A percentile compares a stretch with the other conserved stretches of the same genome.
Conservation (phyloP, 768 basidiomycete genomes). For the Auriculariales sp. region DNA sequence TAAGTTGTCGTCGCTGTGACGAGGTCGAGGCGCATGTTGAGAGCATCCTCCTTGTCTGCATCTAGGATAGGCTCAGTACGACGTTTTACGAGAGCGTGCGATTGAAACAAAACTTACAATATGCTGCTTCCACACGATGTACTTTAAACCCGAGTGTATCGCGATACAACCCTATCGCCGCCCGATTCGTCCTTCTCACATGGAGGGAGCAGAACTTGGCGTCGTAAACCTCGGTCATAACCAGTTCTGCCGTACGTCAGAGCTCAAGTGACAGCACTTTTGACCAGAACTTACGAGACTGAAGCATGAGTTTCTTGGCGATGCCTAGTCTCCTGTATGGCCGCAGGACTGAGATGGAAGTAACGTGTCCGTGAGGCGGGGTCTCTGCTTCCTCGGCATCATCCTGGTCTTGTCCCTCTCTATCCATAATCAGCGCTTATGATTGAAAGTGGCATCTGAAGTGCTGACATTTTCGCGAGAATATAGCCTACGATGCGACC, state of each 20-base stretch:
- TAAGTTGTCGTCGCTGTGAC: background rate
- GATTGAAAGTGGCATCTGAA: too few relatives aligned
- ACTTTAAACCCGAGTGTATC: conserved; percentile 34
- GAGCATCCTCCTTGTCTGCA: conserved; percentile 90
- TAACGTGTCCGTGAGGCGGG: conserved; percentile 76
- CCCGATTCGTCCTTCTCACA: conserved; percentile 32
- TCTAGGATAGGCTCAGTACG: conserved; percentile 28
- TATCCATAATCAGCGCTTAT: too few relatives aligned
- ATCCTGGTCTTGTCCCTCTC: background rate
- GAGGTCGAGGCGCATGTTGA: conserved; percentile 61
- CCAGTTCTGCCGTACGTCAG: conserved; percentile 19
- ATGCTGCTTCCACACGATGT: conserved; percentile 27
- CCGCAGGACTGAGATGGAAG: conserved; percentile 87
- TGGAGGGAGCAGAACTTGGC: conserved; percentile 28
- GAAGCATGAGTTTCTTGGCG: conserved; percentile 87
- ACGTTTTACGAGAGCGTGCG: background rate
- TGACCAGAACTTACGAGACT: conserved; percentile 52
- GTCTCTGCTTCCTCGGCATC: background rate
- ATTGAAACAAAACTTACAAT: conserved; percentile 20
- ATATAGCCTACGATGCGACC: conserved; percentile 91
- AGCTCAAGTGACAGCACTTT: background rate
- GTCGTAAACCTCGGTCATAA: conserved; percentile 30
- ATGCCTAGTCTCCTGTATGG: conserved; percentile 83
- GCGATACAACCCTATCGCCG: conserved; percentile 30
- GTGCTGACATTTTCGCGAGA: conserved; percentile 96